These are phyloP conservation scores for Aspergillus ochraceus DNA, from an alignment of 2,329 filamentous ascomycete genomes.

Conservation along the genomic window DNA sequence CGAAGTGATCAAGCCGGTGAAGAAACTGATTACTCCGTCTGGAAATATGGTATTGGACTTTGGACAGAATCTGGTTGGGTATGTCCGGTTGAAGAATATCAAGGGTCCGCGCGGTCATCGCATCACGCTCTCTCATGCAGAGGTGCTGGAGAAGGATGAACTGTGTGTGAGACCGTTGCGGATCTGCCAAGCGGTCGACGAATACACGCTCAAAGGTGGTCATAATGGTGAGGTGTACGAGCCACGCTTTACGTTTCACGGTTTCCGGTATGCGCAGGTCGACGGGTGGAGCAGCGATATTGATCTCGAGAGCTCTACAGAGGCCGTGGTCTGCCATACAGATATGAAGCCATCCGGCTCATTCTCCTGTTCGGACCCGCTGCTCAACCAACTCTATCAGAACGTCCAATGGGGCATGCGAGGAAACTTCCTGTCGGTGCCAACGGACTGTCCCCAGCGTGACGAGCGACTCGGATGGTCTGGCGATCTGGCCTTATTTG, in stretches of 20 bases:
- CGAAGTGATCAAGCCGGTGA: constrained; percentile 27
- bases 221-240: constrained; percentile 36
- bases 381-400: constrained; percentile 52
- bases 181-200: no score
- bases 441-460: constrained; percentile 59
- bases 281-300: constrained; percentile 42
- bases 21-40: constrained; percentile 35
- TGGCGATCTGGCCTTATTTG: constrained; percentile 52
- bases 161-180: neutral
- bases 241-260: constrained; percentile 53
- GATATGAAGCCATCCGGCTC: constrained; percentile 51
- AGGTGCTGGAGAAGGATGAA: neutral
- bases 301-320: constrained; percentile 17
- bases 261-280: constrained; percentile 53
- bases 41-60: constrained; percentile 57
- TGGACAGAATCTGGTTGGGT: constrained; percentile 59
- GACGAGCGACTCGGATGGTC: constrained; percentile 58
- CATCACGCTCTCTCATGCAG: constrained; percentile 10
- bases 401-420: constrained; percentile 60
- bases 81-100: constrained; percentile 38
- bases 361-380: constrained; percentile 52
- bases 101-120: constrained; percentile 13
- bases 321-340: constrained; percentile 48
- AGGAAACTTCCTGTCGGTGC: constrained; percentile 58
- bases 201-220: no score